These are phyloP conservation scores for Rhizophagus clarus DNA, from an alignment of 192 early-diverging fungal genomes.

Conservation along the genomic window DNA sequence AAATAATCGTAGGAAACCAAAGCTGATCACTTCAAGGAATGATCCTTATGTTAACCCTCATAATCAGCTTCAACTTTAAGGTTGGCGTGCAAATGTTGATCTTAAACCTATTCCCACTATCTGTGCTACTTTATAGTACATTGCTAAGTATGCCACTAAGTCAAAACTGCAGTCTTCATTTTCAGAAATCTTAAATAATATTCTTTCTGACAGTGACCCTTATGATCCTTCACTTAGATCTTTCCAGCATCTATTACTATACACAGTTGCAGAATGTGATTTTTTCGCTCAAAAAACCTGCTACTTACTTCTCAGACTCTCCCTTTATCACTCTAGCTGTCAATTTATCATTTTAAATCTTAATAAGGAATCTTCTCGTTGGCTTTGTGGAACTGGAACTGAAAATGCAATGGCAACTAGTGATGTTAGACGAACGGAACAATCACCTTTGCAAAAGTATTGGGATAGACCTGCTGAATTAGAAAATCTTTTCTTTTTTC, in stretches of 20 bases:
- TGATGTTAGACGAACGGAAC: too few relatives aligned
- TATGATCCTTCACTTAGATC: background rate
- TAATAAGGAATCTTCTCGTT: background rate
- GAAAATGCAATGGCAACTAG: too few relatives aligned
- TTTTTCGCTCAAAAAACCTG: background rate
- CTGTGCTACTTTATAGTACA: background rate
- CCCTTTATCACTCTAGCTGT: background rate
- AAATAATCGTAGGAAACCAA: too few relatives aligned
- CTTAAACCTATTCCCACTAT: too few relatives aligned
- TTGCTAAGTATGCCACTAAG: background rate
- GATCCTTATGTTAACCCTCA: too few relatives aligned
- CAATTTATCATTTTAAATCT: background rate
- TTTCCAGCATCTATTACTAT: background rate
- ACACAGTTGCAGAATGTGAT: background rate
- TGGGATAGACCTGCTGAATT: too few relatives aligned
- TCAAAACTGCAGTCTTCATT: background rate
- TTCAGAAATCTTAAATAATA: too few relatives aligned
- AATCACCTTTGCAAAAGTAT: too few relatives aligned
- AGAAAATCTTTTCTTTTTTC: background rate
- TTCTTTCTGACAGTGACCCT: background rate
- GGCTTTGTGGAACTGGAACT: background rate
- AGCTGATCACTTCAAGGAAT: too few relatives aligned
- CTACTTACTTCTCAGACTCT: background rate
- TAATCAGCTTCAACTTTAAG: background rate
- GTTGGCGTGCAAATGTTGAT: background rate